These are phyloP conservation scores for Boletus rex-veris DNA, from an alignment of 768 basidiomycete genomes.

Conservation along the genomic window DNA sequence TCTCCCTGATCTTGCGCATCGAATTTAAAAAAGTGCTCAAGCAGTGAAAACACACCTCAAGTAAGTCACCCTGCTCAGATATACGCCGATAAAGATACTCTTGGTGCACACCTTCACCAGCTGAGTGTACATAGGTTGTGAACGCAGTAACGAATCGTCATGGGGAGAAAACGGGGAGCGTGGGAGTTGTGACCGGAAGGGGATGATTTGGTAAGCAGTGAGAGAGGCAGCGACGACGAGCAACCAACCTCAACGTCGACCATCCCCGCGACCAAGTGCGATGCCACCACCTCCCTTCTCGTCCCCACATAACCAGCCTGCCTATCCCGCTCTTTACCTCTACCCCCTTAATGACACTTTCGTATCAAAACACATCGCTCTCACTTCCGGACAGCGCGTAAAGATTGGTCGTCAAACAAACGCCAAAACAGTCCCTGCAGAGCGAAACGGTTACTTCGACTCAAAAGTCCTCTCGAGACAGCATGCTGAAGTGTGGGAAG, in stretches of 20 bases:
- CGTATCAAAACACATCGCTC: constrained; percentile 89
- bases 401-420: constrained; percentile 97
- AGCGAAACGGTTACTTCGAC: constrained; percentile 96
- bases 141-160: no score
- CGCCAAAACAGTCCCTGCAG: constrained; percentile 87
- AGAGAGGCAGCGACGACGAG: constrained; percentile 6
- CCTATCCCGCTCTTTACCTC: constrained; percentile 55
- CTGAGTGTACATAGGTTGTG: no score
- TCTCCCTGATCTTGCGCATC: no score
- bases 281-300: constrained; percentile 36
- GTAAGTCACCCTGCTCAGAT: no score
- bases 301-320: constrained; percentile 24
- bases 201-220: constrained; percentile 10
- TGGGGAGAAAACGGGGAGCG: constrained; percentile 1
- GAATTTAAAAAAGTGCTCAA: no score
- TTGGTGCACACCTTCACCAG: no score
- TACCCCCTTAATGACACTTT: constrained; percentile 96
- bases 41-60: no score
- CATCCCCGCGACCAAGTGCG: constrained; percentile 17
- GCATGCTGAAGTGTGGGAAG: constrained; percentile 99
- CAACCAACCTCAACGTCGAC: constrained; percentile 13
- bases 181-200: constrained; percentile 1
- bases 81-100: no score
- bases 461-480: constrained; percentile 90
- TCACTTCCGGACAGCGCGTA: constrained; percentile 59